phyloP scores from a whole-genome alignment of 805 yeast genomes.

The Teunomyces atbi region DNA sequence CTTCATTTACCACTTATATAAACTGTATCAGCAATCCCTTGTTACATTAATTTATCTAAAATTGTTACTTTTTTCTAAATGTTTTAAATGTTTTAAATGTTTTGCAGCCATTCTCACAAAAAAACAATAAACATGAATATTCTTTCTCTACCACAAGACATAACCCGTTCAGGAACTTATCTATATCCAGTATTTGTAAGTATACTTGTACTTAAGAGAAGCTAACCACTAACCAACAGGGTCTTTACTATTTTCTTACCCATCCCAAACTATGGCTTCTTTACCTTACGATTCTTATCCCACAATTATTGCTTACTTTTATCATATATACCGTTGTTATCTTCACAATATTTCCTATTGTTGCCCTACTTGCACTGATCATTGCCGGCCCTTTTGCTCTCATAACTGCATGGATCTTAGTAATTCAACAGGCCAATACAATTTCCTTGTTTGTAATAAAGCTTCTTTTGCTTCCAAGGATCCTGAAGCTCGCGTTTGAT shows the following conservation, averaged over 20 bases:
- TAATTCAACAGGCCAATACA: slow-evolving; percentile 42
- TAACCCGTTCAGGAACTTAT: slow-evolving; percentile 16
- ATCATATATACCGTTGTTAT: slow-evolving; percentile 36
- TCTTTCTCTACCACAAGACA: slow-evolving; percentile 3
- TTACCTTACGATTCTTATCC: slow-evolving; percentile 42
- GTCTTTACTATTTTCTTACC: slow-evolving; percentile 38
- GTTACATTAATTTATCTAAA: not conserved
- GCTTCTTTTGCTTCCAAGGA: slow-evolving; percentile 45
- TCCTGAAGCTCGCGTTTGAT: slow-evolving; percentile 48
- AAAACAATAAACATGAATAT: not conserved
- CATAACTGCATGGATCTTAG: slow-evolving; percentile 43
- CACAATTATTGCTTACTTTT: slow-evolving; percentile 42
- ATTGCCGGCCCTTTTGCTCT: slow-evolving; percentile 53
- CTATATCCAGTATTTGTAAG: slow-evolving; percentile 25
- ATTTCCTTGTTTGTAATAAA: slow-evolving; percentile 43
- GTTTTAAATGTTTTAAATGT: not conserved
- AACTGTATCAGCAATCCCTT: too few relatives aligned
- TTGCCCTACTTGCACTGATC: slow-evolving; percentile 39
- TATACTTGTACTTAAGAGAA: not conserved
- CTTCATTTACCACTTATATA: too few relatives aligned
- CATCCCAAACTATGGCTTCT: slow-evolving; percentile 48
- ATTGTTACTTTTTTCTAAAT: not conserved
- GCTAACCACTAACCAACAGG: slow-evolving; percentile 23
- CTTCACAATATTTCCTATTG: slow-evolving; percentile 43
- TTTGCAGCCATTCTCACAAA: not conserved